phyloP scores from a whole-genome alignment of 2,329 filamentous ascomycete species.

The Parasarocladium wereldwijsianum region DNA sequence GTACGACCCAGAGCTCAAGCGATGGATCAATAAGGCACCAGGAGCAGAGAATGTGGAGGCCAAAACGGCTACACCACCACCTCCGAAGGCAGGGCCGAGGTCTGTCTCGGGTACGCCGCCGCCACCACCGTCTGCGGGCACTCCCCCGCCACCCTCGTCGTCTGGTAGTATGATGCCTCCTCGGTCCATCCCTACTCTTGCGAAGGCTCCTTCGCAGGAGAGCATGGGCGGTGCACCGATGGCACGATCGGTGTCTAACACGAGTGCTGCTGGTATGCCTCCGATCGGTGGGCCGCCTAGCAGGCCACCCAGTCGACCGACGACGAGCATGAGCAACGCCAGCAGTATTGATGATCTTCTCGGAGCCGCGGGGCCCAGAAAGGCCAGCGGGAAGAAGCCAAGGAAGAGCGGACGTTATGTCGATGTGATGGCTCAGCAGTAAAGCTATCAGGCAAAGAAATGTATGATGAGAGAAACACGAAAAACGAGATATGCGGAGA shows the following conservation, averaged over 20 bases:
- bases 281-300: conserved; percentile 18
- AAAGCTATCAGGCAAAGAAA: no score
- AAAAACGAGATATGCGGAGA: no score
- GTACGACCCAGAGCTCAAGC: conserved; percentile 90
- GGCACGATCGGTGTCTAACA: conserved; percentile 32
- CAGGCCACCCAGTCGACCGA: conserved; percentile 52
- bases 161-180: conserved; percentile 17
- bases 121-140: conserved; percentile 15
- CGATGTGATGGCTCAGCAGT: conserved; percentile 80
- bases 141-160: conserved; percentile 16
- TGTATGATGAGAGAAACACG: no score
- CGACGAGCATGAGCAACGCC: conserved; percentile 78
- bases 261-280: conserved; percentile 24
- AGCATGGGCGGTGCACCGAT: conserved; percentile 21
- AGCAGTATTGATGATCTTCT: conserved; percentile 90
- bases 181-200: conserved; percentile 16
- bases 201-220: conserved; percentile 20
- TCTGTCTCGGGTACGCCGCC: conserved; percentile 40
- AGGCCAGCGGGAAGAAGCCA: conserved; percentile 48
- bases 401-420: conserved; percentile 84
- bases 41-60: conserved; percentile 46
- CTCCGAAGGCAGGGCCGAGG: conserved; percentile 47
- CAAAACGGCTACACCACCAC: conserved; percentile 60
- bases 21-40: conserved; percentile 95
- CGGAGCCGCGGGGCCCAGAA: conserved; percentile 57